Evolutionary conservation across 2,329 filamentous ascomycete genomes (phyloP).

Genomic region (Phialophora expanda): DNA sequence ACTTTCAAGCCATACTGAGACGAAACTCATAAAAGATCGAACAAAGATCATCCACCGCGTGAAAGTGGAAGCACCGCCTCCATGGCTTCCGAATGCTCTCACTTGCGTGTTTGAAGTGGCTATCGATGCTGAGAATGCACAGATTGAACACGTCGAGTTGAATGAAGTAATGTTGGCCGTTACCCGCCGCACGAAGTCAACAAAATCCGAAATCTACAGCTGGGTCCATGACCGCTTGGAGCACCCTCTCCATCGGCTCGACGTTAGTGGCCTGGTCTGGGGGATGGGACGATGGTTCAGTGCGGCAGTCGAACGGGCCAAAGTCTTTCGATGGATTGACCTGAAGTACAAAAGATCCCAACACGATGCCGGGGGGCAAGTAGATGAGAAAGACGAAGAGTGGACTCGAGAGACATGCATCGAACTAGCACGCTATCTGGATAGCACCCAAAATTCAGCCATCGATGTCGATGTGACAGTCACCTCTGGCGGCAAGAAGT

Average conservation of each 20-base stretch:
- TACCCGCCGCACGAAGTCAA: slow-evolving; percentile 4
- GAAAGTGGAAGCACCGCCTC: slow-evolving; percentile 32
- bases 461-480: slow-evolving; percentile 2
- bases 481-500: slow-evolving; percentile 14
- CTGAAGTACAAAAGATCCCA: slow-evolving; percentile 17
- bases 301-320: slow-evolving; percentile 35
- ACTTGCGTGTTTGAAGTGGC: slow-evolving; percentile 30
- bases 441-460: slow-evolving; percentile 23
- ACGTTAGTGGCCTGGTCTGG: slow-evolving; percentile 36
- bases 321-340: slow-evolving; percentile 30
- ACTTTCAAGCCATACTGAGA: slow-evolving; percentile 26
- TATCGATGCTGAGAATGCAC: slow-evolving; percentile 28
- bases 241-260: slow-evolving; percentile 30
- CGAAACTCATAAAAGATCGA: slow-evolving; percentile 18
- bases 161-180: slow-evolving; percentile 12
- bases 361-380: neutral
- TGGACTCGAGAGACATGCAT: slow-evolving; percentile 22
- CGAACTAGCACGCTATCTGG: slow-evolving; percentile 29
- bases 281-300: slow-evolving; percentile 38
- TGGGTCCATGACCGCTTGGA: slow-evolving; percentile 35
- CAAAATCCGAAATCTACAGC: slow-evolving; percentile 24
- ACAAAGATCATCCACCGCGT: slow-evolving; percentile 32
- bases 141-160: slow-evolving; percentile 26
- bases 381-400: slow-evolving; percentile 8
- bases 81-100: slow-evolving; percentile 34